Evolutionary conservation across 192 early-diverging fungal species (phyloP), one percentile per base, ranked within the genome.

Genomic region (Spizellomyces sp.): DNA sequence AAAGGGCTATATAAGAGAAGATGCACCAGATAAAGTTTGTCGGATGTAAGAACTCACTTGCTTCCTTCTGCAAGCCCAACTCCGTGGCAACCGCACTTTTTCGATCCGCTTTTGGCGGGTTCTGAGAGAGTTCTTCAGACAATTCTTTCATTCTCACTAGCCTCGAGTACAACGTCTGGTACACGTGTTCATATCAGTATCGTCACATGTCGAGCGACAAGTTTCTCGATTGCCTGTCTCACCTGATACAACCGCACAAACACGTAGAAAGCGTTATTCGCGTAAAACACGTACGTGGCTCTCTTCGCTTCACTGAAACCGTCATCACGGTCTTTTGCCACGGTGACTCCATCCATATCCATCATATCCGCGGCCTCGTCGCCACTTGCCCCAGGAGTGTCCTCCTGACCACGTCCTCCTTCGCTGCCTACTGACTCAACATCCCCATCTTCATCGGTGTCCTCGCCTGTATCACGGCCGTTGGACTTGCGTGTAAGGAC

Each of bases 161-260:
- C 8, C 97, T 87, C 12, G 81, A 86, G 77, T 95, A 98, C n/a
- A 95, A 79, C 57, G 94, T 84, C 90, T 96, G 84, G 58, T 76
- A 48, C 43, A 22, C 69, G 22, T n/a, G 45, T 52, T 65, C 61
- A 41, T 58, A 48, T 50, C 66, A 55, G 58, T 15, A 67, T 46
- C 22, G 8, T 22, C 4, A 15, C 10, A 0, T 2, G 15, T 14
- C n/a, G 15, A 14, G 12, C 10, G 59, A 0, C 36, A 19, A 61
- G 59, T 12, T 22, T 61, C 12, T 12, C 36, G 59, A 19, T 54
- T 54, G 52, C 27, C 27, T 36, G 27, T 42, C 64, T 65, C 76
- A 93, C 92, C 83, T 93, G 89, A 64, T 85, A 95, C 46, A 94
- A 84, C 48, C 96, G 81, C 76, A 99, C 85, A 63, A 99, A 95